These are phyloP conservation scores for Orbilia quercus DNA, from an alignment of 2,329 filamentous ascomycete genomes.

Conservation along the genomic window DNA sequence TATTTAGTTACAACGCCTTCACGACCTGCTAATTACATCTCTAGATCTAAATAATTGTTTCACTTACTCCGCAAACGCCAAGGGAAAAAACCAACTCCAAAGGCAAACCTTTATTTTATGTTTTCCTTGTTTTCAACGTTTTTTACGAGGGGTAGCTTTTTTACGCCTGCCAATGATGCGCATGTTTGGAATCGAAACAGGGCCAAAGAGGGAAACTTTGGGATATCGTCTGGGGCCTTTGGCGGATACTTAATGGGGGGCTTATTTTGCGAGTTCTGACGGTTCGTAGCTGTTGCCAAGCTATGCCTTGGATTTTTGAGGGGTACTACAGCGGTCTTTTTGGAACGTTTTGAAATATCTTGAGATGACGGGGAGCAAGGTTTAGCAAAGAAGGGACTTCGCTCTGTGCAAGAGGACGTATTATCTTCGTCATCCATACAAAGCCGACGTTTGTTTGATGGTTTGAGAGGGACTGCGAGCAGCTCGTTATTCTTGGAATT, in stretches of 20 bases:
- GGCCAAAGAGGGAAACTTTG: slow-evolving; percentile 10
- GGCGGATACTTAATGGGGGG: not conserved
- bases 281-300: not conserved
- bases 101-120: not conserved
- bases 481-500: not conserved
- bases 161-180: not conserved
- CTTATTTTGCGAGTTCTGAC: not conserved
- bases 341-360: not conserved
- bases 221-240: not conserved
- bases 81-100: not conserved
- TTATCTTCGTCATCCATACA: slow-evolving; percentile 39
- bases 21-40: too few species aligned
- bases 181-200: slow-evolving; percentile 27
- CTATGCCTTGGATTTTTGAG: too few species aligned
- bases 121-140: slow-evolving; percentile 40
- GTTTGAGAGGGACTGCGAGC: not conserved
- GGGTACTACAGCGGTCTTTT: not conserved
- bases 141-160: not conserved
- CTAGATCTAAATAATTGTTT: too few species aligned
- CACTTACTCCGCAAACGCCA: too few species aligned
- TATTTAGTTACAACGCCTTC: too few species aligned
- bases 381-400: slow-evolving; percentile 38
- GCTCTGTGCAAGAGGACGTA: slow-evolving; percentile 9
- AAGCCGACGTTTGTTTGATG: slow-evolving; percentile 30
- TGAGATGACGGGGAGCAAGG: not conserved